Percentiles rank a stretch among this genome's conserved stretches.
phyloP scores from a whole-genome alignment of 164 flowering plant species.

The Piper longum region DNA sequence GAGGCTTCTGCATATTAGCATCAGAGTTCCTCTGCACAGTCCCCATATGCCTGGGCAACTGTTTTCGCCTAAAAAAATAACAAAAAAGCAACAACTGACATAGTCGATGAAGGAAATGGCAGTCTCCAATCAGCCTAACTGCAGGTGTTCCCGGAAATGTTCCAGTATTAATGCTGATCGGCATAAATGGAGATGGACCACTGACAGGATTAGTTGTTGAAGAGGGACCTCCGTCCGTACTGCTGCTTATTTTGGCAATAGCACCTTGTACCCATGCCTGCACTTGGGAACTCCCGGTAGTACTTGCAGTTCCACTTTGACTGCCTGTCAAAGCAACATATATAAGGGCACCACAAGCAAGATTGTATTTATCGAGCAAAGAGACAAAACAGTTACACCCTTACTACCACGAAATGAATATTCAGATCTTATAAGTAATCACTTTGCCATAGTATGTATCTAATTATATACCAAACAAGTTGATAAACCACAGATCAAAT shows the following conservation, averaged over 20 bases:
- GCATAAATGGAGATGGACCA: conserved; percentile 83
- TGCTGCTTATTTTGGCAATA: conserved; percentile 93
- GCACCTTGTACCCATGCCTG: conserved; percentile 99
- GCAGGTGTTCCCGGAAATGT: conserved; percentile 99
- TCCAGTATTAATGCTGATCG: conserved; percentile 96
- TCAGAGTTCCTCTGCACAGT: conserved; percentile 56
- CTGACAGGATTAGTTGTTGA: conserved; percentile 65
- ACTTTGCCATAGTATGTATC: neutral
- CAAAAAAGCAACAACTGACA: conserved; percentile 94
- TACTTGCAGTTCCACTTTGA: conserved; percentile 69
- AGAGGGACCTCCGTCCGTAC: conserved; percentile 64
- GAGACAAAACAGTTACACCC: too few relatives aligned
- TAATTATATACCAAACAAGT: neutral
- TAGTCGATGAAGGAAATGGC: conserved; percentile 91
- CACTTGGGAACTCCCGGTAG: conserved; percentile 90
- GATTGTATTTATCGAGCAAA: neutral
- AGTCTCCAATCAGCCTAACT: conserved; percentile 95
- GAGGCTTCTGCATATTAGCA: conserved; percentile 52
- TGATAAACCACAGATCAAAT: neutral
- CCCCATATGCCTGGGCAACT: conserved; percentile 48
- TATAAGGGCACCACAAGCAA: neutral
- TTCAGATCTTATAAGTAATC: neutral
- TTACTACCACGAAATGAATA: neutral
- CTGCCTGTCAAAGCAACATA: conserved; percentile 29
- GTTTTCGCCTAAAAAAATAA: conserved; percentile 77